Evolutionary conservation across 106 monocot species (phyloP).

Genomic region (Cymbidium sinense): DNA sequence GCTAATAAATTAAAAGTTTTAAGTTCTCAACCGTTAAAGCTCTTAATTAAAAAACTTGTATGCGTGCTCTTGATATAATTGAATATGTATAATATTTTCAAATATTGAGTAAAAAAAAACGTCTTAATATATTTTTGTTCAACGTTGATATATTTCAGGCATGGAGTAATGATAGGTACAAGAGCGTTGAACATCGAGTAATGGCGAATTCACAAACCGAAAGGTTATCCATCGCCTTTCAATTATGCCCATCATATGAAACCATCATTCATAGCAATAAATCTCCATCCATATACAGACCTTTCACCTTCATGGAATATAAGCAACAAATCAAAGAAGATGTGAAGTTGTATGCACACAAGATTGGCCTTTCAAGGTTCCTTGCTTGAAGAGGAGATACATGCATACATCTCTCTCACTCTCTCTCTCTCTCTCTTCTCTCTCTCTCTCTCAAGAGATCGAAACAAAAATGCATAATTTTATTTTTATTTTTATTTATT

Average conservation of each 20-base stretch:
- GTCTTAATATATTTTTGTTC: too few species aligned
- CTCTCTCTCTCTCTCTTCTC: too few species aligned
- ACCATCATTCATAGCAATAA: constrained; percentile 22
- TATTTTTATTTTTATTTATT: too few species aligned
- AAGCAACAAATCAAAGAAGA: constrained; percentile 35
- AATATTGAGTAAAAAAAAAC: too few species aligned
- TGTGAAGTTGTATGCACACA: constrained; percentile 29
- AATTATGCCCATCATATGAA: constrained; percentile 42
- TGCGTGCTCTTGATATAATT: too few species aligned
- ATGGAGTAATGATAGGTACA: constrained; percentile 45
- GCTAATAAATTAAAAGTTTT: too few species aligned
- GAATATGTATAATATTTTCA: too few species aligned
- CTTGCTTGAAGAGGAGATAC: constrained; percentile 2
- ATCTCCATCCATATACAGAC: constrained; percentile 20
- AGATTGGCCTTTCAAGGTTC: constrained; percentile 46
- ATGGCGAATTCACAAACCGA: constrained; percentile 27
- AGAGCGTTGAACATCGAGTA: constrained; percentile 50
- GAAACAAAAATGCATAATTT: too few species aligned
- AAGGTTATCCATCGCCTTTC: constrained; percentile 45
- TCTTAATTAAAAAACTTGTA: too few species aligned
- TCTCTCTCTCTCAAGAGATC: too few species aligned
- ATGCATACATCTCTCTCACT: too few species aligned
- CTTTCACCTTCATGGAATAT: constrained; percentile 45
- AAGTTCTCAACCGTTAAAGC: too few species aligned
- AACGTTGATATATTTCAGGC: constrained; percentile 16